Evolutionary conservation across 1,284 basidiomycete genomes (phyloP).

Genomic region (Trametes sp.): DNA sequence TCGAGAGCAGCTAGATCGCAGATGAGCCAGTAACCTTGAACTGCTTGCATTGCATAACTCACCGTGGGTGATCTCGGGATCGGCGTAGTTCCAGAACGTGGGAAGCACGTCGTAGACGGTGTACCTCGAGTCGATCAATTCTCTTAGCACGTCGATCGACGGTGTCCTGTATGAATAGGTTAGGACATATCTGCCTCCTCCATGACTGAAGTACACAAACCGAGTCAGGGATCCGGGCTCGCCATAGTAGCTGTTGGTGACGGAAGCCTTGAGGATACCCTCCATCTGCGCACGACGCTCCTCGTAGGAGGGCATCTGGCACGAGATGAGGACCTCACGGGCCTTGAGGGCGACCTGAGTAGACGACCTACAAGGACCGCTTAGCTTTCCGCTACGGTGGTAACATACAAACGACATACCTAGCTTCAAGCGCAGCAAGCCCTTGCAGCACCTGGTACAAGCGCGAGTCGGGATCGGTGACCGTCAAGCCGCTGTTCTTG

Average conservation of each 20-base stretch:
- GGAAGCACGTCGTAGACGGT: slow-evolving; percentile 98
- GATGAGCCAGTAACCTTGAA: slow-evolving; percentile 2
- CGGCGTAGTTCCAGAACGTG: slow-evolving; percentile 91
- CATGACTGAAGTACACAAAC: slow-evolving; percentile 43
- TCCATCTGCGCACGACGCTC: slow-evolving; percentile 97
- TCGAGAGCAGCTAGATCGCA: slow-evolving; percentile 83
- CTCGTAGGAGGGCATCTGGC: slow-evolving; percentile 96
- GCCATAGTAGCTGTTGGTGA: slow-evolving; percentile 89
- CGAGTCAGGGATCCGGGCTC: slow-evolving; percentile 76
- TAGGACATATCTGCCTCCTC: neutral
- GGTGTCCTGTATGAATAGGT: slow-evolving; percentile 63
- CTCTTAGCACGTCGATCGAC: slow-evolving; percentile 86
- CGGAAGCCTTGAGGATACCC: slow-evolving; percentile 88
- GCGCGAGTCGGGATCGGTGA: slow-evolving; percentile 74
- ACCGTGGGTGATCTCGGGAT: slow-evolving; percentile 88
- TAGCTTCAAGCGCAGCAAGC: slow-evolving; percentile 87
- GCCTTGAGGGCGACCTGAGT: slow-evolving; percentile 93
- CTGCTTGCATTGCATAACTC: slow-evolving; percentile 34
- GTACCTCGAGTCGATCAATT: slow-evolving; percentile 95
- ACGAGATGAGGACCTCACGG: slow-evolving; percentile 95
- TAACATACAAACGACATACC: slow-evolving; percentile 52
- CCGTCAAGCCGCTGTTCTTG: slow-evolving; percentile 78
- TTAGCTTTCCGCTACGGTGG: slow-evolving; percentile 14
- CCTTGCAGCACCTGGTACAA: slow-evolving; percentile 80
- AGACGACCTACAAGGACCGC: slow-evolving; percentile 67